Evolutionary conservation across 352 stramenopile species (phyloP).

Genomic region (Phytophthora boehmeriae): DNA sequence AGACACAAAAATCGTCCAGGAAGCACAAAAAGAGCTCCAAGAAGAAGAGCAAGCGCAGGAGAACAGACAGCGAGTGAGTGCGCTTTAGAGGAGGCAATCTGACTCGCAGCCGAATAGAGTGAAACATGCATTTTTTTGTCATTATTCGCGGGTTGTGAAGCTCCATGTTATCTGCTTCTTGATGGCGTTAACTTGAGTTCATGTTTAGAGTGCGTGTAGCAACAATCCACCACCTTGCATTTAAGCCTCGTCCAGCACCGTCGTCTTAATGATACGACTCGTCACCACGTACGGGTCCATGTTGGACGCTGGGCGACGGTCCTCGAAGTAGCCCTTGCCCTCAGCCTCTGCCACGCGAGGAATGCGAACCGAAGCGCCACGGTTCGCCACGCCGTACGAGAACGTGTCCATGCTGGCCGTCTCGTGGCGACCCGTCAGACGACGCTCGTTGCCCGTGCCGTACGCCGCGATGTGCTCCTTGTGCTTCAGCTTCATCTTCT

Average conservation of each 20-base stretch:
- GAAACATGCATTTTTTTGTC: slow-evolving; percentile 12
- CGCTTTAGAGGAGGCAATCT: not conserved
- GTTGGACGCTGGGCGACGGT: slow-evolving; percentile 97
- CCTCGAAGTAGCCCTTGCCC: slow-evolving; percentile 95
- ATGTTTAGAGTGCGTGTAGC: too few relatives aligned
- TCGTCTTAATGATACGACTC: slow-evolving; percentile 97
- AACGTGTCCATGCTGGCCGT: slow-evolving; percentile 97
- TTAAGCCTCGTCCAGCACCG: slow-evolving; percentile 87
- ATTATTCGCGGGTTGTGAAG: slow-evolving; percentile 5
- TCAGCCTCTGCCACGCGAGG: slow-evolving; percentile 91
- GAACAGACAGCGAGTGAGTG: slow-evolving; percentile 29
- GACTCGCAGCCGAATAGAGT: slow-evolving; percentile 3
- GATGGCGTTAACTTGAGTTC: too few relatives aligned
- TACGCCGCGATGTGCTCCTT: slow-evolving; percentile 97
- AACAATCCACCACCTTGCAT: not conserved
- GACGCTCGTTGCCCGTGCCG: slow-evolving; percentile 96
- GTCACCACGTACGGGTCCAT: slow-evolving; percentile 99
- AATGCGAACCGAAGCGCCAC: slow-evolving; percentile 94
- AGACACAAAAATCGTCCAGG: slow-evolving; percentile 24
- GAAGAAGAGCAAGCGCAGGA: slow-evolving; percentile 61
- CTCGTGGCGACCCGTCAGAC: slow-evolving; percentile 96
- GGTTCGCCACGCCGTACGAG: slow-evolving; percentile 97
- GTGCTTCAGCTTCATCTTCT: slow-evolving; percentile 98
- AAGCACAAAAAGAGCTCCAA: slow-evolving; percentile 39
- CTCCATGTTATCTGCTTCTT: too few relatives aligned